Percentiles rank a stretch among this genome's conserved stretches.
Conservation (phyloP, 192 early-diverging fungal species). For the Coemansia sp. region DNA sequence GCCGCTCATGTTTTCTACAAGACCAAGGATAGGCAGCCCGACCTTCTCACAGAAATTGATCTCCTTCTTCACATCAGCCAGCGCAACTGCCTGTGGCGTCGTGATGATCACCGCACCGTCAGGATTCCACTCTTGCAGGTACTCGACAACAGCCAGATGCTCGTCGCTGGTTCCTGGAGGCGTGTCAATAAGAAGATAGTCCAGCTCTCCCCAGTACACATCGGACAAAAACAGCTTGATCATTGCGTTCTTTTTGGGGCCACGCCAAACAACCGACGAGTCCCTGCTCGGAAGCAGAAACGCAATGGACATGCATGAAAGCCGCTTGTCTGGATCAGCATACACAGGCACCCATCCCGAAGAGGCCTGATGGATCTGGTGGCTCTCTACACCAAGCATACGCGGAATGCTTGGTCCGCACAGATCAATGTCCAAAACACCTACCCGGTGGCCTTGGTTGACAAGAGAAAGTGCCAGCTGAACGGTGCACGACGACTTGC, state of each 20-base stretch:
- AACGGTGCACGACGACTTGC: conserved; percentile 91
- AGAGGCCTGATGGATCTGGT: conserved; percentile 86
- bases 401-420: conserved; percentile 94
- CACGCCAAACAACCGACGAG: conserved; percentile 97
- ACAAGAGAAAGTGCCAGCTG: conserved; percentile 76
- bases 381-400: conserved; percentile 90
- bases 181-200: conserved; percentile 95
- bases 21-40: conserved; percentile 82
- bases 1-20: conserved; percentile 98
- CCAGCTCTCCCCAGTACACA: conserved; percentile 94
- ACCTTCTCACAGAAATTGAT: conserved; percentile 95
- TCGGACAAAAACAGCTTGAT: conserved; percentile 97
- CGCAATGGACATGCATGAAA: conserved; percentile 95
- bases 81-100: conserved; percentile 86
- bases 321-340: conserved; percentile 64
- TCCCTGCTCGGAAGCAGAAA: conserved; percentile 87
- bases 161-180: conserved; percentile 98
- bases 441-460: conserved; percentile 70
- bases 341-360: conserved; percentile 85
- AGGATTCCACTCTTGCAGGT: conserved; percentile 76
- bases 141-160: conserved; percentile 90
- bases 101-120: conserved; percentile 95
- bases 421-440: conserved; percentile 96
- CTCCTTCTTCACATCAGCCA: conserved; percentile 96
- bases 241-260: conserved; percentile 98